Evolutionary conservation across 2,329 filamentous ascomycete genomes (phyloP).

Genomic region (Hyphodiscus sp.): DNA sequence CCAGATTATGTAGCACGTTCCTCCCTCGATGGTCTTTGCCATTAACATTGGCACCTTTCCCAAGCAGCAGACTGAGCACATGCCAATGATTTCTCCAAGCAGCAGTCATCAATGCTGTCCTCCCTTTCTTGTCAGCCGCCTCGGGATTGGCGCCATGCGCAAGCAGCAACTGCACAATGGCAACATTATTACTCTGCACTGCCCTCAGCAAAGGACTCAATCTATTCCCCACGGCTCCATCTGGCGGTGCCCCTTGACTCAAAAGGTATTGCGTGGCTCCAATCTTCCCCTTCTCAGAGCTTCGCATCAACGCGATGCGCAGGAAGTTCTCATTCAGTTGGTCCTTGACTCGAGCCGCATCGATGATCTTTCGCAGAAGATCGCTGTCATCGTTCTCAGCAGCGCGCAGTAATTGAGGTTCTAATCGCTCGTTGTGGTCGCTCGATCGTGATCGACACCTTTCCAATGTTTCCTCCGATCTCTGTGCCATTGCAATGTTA

Average conservation of each 20-base stretch:
- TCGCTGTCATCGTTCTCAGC: conserved; percentile 21
- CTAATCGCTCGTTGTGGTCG: conserved; percentile 21
- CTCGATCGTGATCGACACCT: conserved; percentile 16
- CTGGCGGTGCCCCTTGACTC: conserved; percentile 16
- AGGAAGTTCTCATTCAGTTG: conserved; percentile 21
- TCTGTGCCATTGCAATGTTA: not conserved
- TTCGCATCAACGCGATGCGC: conserved; percentile 21
- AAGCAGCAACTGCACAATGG: conserved; percentile 20
- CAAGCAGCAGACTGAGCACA: conserved; percentile 18
- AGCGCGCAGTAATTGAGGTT: conserved; percentile 21
- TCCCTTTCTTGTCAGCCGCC: conserved; percentile 20
- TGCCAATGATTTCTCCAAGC: conserved; percentile 25
- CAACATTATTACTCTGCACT: conserved; percentile 20
- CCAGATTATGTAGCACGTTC: conserved; percentile 25
- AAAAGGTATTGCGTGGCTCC: conserved; percentile 20
- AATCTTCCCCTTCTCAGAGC: conserved; percentile 21
- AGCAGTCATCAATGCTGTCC: conserved; percentile 23
- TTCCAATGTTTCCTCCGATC: conserved; percentile 2
- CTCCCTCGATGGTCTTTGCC: conserved; percentile 16
- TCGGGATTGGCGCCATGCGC: conserved; percentile 21
- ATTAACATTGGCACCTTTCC: conserved; percentile 21
- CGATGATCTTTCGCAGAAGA: conserved; percentile 15
- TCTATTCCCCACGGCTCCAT: conserved; percentile 18
- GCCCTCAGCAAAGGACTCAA: conserved; percentile 19
- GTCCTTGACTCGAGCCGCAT: conserved; percentile 12